A percentile compares a stretch with the other conserved stretches of the same genome.
Evolutionary conservation across 1,139 yeast genomes (phyloP).

Genomic region (Magnusiomyces ingens): DNA sequence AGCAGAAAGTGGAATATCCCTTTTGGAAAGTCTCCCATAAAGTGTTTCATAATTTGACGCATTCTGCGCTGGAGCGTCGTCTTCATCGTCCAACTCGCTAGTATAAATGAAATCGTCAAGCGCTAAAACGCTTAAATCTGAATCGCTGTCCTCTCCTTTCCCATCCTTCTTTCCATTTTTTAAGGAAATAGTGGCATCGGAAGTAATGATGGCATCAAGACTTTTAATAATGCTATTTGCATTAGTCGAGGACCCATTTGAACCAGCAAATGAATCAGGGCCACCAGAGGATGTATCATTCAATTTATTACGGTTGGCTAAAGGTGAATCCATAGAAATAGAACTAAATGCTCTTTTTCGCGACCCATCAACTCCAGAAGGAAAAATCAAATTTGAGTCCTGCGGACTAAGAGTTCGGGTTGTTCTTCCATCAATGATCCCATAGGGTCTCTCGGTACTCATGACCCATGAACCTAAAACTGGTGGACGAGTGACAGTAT

Average conservation of each 20-base stretch:
- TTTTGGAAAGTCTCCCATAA: constrained; percentile 32
- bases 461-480: constrained; percentile 90
- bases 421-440: constrained; percentile 88
- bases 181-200: constrained; percentile 8
- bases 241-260: constrained; percentile 7
- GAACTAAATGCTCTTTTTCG: constrained; percentile 9
- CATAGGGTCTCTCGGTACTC: constrained; percentile 70
- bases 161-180: constrained; percentile 20
- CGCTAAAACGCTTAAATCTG: constrained; percentile 59
- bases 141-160: constrained; percentile 27
- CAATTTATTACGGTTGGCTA: not conserved
- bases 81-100: constrained; percentile 79
- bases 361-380: constrained; percentile 11
- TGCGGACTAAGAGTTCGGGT: constrained; percentile 65
- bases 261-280: not conserved
- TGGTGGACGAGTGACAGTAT: constrained; percentile 84
- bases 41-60: constrained; percentile 3
- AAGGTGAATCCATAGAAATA: not conserved
- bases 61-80: constrained; percentile 40
- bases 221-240: constrained; percentile 12
- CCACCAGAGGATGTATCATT: constrained; percentile 4
- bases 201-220: not conserved
- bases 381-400: constrained; percentile 10
- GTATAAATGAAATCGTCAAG: constrained; percentile 82
- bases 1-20: constrained; percentile 77